Evolutionary conservation across 176 grass and related monocot genomes (phyloP), one percentile per base, ranked within the genome.

Genomic region (Typha latifolia): DNA sequence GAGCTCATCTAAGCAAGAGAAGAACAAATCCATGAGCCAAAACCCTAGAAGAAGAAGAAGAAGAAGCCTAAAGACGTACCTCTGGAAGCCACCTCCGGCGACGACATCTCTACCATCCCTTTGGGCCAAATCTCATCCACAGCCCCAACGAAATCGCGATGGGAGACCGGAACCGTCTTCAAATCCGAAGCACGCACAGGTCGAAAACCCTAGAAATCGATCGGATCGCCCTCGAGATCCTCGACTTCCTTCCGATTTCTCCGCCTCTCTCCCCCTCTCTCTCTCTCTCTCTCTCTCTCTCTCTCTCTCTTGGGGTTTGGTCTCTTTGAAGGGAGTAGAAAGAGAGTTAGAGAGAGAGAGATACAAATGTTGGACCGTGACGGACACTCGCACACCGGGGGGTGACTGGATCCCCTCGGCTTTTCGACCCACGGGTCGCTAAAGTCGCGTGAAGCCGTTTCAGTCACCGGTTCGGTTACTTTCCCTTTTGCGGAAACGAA

Each of bases 251-350:
- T 4, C 32, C 66, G 62, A 34, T 15, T 75, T 50, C 68, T 34
- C 47, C 61, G 66, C 64, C 49, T 49, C 32, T 61, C 32, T 69
- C 27, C 48, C 47, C 52, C 20, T 65, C 49, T 56, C 49, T 55
- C 49, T 62, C 5, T 67, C 14, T 56, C 74, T 62, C 19, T 69
- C 7, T 29, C 18, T 11, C 14, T 50, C 32, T 50, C 66, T 51
- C 50, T 51, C n/a, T 61, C 51, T 69, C 31, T 27, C 6, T 51
- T 26, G 16, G 53, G 53, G 53, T 16, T 59, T 59, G 80, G 90
- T 93, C 85, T 85, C 90, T 93, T 88, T 88, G 90, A 85, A 93
- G 90, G 90, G 90, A 82, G 90, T 93, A 88, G 82, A 88, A 68
- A 82, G 62, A 71, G 72, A 87, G 61, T 76, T n/a, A 62, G 69